Base-by-base conservation (phyloP, 148 eudicot genomes). In the Arctostaphylos glauca region DNA sequence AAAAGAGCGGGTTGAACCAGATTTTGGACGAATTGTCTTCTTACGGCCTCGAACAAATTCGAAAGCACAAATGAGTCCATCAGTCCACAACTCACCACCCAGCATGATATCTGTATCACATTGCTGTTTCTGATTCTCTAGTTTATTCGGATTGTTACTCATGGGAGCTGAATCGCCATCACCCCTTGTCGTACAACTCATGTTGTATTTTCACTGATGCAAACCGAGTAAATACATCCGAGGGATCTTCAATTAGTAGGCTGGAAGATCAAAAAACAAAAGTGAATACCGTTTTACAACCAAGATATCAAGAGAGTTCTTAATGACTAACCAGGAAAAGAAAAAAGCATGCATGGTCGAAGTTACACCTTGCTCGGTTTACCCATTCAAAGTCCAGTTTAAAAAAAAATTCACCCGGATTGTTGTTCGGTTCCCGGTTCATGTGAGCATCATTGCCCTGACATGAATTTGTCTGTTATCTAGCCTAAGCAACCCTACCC, bases 11-110 rank as follows among this genome's bases (percentile, higher is more conserved):
- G 47, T 53, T 56, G 87, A 58, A 9, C 87, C 56, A 56, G 88
- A 77, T 87, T 85, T 92, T 55, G 81, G 67, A 73, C 84, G 78
- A 55, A 66, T 76, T 54, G 86, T 74, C 79, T 89, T 94, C 23
- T 86, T 89, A 9, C 81, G 91, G 64, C 89, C 89, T 87, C 87
- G 85, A 58, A 93, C 93, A 85, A 88, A 94, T 82, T 96, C 99
- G 80, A 94, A 96, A 73, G 94, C 99, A 85, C 98, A 96, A 78
- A 96, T 87, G 80, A 96, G 95, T 72, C 99, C 99, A 84, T 93
- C 91, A 23, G 90, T 93, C 99, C 99, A 96, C 44, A 93, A 91
- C 84, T 91, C 90, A 76, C 83, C 83, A 78, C 91, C 93, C 6
- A 89, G 87, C 67, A 83, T 82, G 54, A 84, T 81, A 58, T 92